A percentile compares a stretch with the other conserved stretches of the same genome.
These are phyloP conservation scores for Cercospora sesami DNA, from an alignment of 2,329 filamentous ascomycete genomes.

Conservation along the genomic window DNA sequence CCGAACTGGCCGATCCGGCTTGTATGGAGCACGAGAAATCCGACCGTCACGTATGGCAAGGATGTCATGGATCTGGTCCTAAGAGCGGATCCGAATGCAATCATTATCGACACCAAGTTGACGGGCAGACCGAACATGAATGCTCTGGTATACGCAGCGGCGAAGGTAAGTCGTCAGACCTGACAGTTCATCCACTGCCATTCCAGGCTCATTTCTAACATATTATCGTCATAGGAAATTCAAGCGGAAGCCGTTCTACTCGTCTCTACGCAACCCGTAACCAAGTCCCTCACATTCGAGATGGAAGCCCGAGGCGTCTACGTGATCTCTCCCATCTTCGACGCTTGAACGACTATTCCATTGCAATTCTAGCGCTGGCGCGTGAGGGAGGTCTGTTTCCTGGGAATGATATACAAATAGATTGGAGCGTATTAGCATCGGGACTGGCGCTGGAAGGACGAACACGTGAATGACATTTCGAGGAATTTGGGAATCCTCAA, in stretches of 20 bases:
- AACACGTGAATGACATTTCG: not conserved
- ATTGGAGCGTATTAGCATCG: not conserved
- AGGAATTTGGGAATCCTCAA: no score
- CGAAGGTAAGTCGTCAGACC: not conserved
- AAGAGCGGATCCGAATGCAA: constrained; percentile 60
- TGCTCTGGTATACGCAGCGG: not conserved
- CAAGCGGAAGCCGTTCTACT: constrained; percentile 69
- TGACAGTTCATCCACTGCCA: not conserved
- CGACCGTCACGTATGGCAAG: constrained; percentile 62
- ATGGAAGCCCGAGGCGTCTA: constrained; percentile 3
- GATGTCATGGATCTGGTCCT: constrained; percentile 59
- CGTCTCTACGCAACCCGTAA: constrained; percentile 69
- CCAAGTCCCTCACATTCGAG: constrained; percentile 42
- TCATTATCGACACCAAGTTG: constrained; percentile 67
- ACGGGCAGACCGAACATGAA: constrained; percentile 29
- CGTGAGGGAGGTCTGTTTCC: not conserved
- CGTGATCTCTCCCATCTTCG: not conserved
- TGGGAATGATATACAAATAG: not conserved
- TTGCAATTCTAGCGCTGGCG: not conserved
- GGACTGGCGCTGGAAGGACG: not conserved
- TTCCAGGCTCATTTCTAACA: not conserved
- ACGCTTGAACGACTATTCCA: not conserved
- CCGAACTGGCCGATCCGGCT: constrained; percentile 56
- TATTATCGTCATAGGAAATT: constrained; percentile 41
- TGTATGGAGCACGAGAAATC: constrained; percentile 67